Evolutionary conservation across 2,329 filamentous ascomycete genomes (phyloP), one percentile per base, ranked within the genome.

Genomic region (Anisogramma anomala): DNA sequence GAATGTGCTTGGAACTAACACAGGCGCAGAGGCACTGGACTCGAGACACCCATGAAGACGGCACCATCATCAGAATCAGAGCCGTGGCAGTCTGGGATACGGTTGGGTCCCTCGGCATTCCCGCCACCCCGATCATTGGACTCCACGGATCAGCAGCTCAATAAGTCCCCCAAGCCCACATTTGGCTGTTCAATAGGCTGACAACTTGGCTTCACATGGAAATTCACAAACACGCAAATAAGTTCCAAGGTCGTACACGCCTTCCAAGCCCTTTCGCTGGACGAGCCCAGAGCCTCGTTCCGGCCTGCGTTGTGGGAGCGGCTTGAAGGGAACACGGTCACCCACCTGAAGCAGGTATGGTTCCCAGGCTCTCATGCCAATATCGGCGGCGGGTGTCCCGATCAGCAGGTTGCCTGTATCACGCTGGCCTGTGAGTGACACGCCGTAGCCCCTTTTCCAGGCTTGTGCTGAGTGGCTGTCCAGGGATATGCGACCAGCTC

Each of bases 331-430:
- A 57, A 54, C 47, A 44, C 43, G 1, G 43, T 34, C 31, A 59
- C 58, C 1, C 48, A 53, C 18, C 50, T 61, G 5, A 55, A 53
- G 45, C 58, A 61, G 49, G 55, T 58, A 11, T 74, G 71, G 71
- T 82, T 82, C 52, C 71, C 76, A 0, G 77, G 77, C 9, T 68
- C 67, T 39, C 78, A 82, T 52, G 71, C 69, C 7, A 74, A 79
- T 48, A 71, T 78, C 30, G 76, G 76, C 17, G 76, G 76, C 18
- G 76, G 76, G 2, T 77, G 72, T 71, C 39, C 50, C 25, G 58
- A 60, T 36, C 58, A 60, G 49, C 54, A 57, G 43, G 50, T 58
- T 0, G 52, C 56, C 19, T 50, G 55, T 31, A 55, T 60, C 10
- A 51, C 57, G 2, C 50, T 60, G 3, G 55, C 58, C 1, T 60